Evolutionary conservation across 768 basidiomycete species (phyloP).

Genomic region (Fibroporia radiculosa): DNA sequence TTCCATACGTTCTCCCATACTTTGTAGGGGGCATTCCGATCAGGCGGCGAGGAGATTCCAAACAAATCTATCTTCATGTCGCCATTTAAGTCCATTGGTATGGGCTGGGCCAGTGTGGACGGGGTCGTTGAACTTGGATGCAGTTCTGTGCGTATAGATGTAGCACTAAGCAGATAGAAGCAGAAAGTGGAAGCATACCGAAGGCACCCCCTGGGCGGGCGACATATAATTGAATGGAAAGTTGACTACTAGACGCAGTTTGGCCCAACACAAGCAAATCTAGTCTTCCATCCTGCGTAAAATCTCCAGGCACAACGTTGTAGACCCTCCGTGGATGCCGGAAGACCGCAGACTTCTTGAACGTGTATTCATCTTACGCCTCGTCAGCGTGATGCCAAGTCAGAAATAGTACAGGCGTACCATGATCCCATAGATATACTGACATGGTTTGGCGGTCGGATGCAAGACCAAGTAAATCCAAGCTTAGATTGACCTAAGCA

Average conservation of each 20-base stretch:
- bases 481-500: constrained; percentile 32
- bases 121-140: constrained; percentile 45
- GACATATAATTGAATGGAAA: constrained; percentile 67
- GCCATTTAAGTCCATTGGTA: constrained; percentile 80
- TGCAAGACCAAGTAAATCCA: constrained; percentile 74
- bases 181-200: constrained; percentile 39
- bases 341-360: constrained; percentile 42
- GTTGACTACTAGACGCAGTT: constrained; percentile 35
- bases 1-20: constrained; percentile 84
- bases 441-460: constrained; percentile 72
- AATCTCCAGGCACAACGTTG: constrained; percentile 91
- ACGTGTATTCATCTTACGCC: constrained; percentile 49
- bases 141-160: constrained; percentile 13
- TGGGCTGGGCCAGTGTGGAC: constrained; percentile 72
- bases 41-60: constrained; percentile 45
- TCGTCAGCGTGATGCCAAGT: not conserved
- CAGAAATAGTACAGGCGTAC: constrained; percentile 30
- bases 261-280: constrained; percentile 87
- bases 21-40: constrained; percentile 34
- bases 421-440: constrained; percentile 77
- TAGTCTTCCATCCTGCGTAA: constrained; percentile 84
- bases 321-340: constrained; percentile 49
- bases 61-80: constrained; percentile 87
- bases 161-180: not conserved
- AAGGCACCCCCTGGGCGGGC: constrained; percentile 59